These are phyloP conservation scores for Pyrenochaeta sp. DNA, from an alignment of 2,329 filamentous ascomycete species.

Conservation along the genomic window DNA sequence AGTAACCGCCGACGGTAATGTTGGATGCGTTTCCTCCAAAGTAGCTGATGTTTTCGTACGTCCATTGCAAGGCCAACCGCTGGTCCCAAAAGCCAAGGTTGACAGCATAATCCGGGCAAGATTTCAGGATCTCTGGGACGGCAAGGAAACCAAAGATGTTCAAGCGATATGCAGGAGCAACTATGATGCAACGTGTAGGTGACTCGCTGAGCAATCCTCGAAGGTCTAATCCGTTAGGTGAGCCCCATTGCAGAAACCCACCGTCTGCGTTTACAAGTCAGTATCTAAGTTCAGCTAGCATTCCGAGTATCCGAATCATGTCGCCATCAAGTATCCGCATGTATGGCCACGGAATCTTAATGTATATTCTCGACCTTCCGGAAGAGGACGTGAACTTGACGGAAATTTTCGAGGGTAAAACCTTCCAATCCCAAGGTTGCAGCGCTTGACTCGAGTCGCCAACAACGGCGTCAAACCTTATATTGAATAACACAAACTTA, in stretches of 20 bases:
- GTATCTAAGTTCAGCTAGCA: neutral
- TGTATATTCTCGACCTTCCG: no score
- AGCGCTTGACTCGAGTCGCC: conserved; percentile 2
- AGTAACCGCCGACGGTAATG: conserved; percentile 64
- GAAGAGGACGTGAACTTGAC: no score
- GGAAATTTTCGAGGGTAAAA: neutral
- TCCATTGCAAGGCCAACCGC: conserved; percentile 64
- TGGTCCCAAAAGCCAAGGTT: conserved; percentile 68
- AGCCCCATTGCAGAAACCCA: conserved; percentile 65
- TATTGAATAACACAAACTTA: conserved; percentile 36
- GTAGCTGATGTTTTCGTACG: conserved; percentile 57
- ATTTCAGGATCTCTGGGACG: conserved; percentile 55
- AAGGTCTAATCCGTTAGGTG: conserved; percentile 56
- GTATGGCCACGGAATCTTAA: neutral
- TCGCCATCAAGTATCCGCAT: no score
- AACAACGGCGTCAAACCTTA: conserved; percentile 5
- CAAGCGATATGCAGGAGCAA: conserved; percentile 64
- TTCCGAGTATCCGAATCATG: no score
- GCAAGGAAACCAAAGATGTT: conserved; percentile 65
- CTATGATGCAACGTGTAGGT: conserved; percentile 55
- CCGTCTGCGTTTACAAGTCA: conserved; percentile 49
- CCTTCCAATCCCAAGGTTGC: neutral
- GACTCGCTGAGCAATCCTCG: conserved; percentile 59
- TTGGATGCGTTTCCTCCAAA: conserved; percentile 60
- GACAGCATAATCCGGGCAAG: conserved; percentile 41